Evolutionary conservation across 179 eudicot genomes (phyloP), one percentile per base, ranked within the genome.

Genomic region (Drosera spatulata): DNA sequence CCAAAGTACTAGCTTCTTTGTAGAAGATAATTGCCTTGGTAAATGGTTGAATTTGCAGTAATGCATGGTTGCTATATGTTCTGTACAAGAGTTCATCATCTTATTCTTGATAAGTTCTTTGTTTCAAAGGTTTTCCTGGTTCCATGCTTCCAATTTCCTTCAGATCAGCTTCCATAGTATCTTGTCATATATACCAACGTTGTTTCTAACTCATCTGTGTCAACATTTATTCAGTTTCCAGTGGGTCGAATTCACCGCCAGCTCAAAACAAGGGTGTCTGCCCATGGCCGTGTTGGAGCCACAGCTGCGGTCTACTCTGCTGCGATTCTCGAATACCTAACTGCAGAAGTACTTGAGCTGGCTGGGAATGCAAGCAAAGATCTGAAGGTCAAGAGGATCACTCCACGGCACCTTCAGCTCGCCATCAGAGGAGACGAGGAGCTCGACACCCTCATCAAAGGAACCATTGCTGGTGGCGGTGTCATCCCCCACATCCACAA

Each of bases 311-410:
- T 80, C 6, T 80, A 80, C 73, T 73, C 84, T 8, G 81, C 84
- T 5, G 84, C 84, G 0, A 80, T 79, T 39, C 79, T 79, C 1
- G 84, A 79, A 59, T 79, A 79, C 73, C 65, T 79, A 33, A 79
- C 84, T 37, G 84, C 84, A 50, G 84, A 80, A 69, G 84, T 80
- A 56, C 74, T 80, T 0, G 84, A 80, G 57, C 56, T 80, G n/a
- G 84, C 84, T 44, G 84, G 84, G 55, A 80, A 80, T 51, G 84
- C 84, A 4, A 80, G 84, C 75, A 80, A 80, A 65, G 84, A 80
- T 77, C 76, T 80, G 51, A 80, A 80, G 49, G 84, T 80, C 47
- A 80, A 80, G 74, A 80, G 84, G 67, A 80, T 80, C 53, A 80
- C 84, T 46, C 84, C 84, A 1, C 62, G 84, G 67, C 84, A 80